Conservation (phyloP, 345 rosid species). For the Populus deltoides region DNA sequence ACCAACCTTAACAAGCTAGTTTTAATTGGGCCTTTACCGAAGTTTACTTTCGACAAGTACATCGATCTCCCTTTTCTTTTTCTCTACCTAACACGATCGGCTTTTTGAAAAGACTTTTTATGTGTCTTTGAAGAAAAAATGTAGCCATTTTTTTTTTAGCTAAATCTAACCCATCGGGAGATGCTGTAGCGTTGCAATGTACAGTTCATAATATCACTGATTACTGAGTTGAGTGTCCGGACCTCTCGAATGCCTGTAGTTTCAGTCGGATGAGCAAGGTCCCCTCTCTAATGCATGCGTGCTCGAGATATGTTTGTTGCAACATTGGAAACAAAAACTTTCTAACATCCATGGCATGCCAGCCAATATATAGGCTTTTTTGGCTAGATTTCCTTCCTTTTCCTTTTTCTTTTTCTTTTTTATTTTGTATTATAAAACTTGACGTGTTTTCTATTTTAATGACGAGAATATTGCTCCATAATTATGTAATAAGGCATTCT, state of each 20-base stretch:
- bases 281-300: background rate
- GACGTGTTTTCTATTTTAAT: slow-evolving; percentile 10
- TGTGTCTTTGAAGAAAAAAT: background rate
- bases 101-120: background rate
- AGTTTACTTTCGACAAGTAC: background rate
- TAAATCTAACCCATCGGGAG: slow-evolving; percentile 1
- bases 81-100: slow-evolving; percentile 11
- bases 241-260: background rate
- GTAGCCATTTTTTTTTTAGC: background rate
- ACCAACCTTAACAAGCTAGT: background rate
- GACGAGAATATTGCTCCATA: slow-evolving; percentile 43
- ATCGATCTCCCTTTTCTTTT: background rate
- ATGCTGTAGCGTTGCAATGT: background rate
- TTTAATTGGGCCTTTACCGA: background rate
- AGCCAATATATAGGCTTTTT: background rate
- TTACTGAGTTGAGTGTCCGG: background rate
- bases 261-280: background rate
- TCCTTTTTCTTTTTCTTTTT: too few relatives aligned
- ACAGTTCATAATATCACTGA: slow-evolving; percentile 12
- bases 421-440: too few relatives aligned
- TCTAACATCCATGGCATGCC: background rate
- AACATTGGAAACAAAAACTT: background rate
- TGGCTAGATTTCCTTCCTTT: background rate
- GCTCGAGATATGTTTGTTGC: background rate
- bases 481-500: slow-evolving; percentile 28